These are phyloP conservation scores for Tothia fuscella DNA, from an alignment of 2,329 filamentous ascomycete species.

Conservation along the genomic window DNA sequence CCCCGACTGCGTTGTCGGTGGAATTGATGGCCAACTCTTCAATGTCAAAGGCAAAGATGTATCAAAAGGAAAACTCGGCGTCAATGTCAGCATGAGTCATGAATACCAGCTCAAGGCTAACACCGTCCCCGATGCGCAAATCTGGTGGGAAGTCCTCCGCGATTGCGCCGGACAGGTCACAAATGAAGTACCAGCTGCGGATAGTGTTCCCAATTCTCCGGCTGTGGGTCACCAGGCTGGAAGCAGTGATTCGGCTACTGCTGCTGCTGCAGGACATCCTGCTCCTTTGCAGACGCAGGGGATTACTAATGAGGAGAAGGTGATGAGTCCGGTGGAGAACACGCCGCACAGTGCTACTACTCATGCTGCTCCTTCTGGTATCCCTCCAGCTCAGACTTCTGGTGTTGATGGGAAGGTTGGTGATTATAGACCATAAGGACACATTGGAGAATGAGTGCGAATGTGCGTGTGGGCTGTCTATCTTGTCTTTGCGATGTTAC, in stretches of 20 bases:
- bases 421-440: too few species aligned
- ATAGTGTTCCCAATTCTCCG: conserved; percentile 20
- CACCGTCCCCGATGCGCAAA: conserved; percentile 64
- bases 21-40: conserved; percentile 68
- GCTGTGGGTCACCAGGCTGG: neutral
- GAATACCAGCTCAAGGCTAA: conserved; percentile 85
- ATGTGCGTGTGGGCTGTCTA: too few species aligned
- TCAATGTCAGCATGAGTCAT: conserved; percentile 66
- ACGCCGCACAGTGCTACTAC: neutral
- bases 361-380: too few species aligned
- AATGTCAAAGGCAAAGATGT: conserved; percentile 91
- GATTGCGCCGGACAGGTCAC: conserved; percentile 42
- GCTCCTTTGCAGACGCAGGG: conserved; percentile 1
- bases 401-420: too few species aligned
- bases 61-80: conserved; percentile 61
- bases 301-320: conserved; percentile 2
- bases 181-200: conserved; percentile 26
- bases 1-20: conserved; percentile 74
- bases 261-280: neutral
- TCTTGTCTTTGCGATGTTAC: too few species aligned
- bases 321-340: neutral
- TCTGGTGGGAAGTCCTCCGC: conserved; percentile 70
- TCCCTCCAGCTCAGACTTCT: too few species aligned
- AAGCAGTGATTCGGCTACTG: neutral
- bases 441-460: too few species aligned